A percentile compares a stretch with the other conserved stretches of the same genome.
phyloP scores from a whole-genome alignment of 2,329 filamentous ascomycete species.

The Aspergillus ruber region DNA sequence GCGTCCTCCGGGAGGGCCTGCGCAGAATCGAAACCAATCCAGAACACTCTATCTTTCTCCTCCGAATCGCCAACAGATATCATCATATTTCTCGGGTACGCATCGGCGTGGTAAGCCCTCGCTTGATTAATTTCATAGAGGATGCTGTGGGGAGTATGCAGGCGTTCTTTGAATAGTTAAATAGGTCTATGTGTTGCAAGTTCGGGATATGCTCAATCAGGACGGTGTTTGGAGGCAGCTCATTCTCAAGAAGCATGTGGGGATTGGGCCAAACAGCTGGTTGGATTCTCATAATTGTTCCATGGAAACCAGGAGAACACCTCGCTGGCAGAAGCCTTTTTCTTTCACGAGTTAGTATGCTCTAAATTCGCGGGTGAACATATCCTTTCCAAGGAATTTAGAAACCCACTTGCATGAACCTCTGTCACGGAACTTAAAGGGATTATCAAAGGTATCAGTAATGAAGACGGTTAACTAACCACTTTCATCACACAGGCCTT shows the following conservation, averaged over 20 bases:
- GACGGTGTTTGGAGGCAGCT: slow-evolving; percentile 10
- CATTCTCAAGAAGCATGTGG: slow-evolving; percentile 10
- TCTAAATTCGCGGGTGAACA: slow-evolving; percentile 11
- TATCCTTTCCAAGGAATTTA: slow-evolving; percentile 6
- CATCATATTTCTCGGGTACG: slow-evolving; percentile 14
- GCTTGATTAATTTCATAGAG: slow-evolving; percentile 9
- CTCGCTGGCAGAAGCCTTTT: slow-evolving; percentile 9
- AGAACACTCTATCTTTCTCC: slow-evolving; percentile 9
- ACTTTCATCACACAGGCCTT: slow-evolving; percentile 11
- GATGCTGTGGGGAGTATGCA: slow-evolving; percentile 7
- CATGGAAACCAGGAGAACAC: slow-evolving; percentile 12
- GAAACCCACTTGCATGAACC: slow-evolving; percentile 3
- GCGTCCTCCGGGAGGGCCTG: slow-evolving; percentile 7
- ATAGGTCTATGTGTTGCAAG: slow-evolving; percentile 6
- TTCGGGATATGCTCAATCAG: slow-evolving; percentile 13
- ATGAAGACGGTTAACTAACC: slow-evolving; percentile 2
- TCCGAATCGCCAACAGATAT: background rate
- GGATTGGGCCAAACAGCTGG: slow-evolving; percentile 4
- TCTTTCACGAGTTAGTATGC: slow-evolving; percentile 12
- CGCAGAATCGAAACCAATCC: slow-evolving; percentile 15
- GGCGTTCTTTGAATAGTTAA: slow-evolving; percentile 6
- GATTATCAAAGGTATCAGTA: background rate
- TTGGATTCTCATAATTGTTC: slow-evolving; percentile 8
- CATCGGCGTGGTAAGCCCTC: slow-evolving; percentile 11
- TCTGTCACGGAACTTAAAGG: slow-evolving; percentile 8